These are phyloP conservation scores for Zygotorulaspora mrakii DNA, from an alignment of 1,139 yeast species.

Conservation along the genomic window DNA sequence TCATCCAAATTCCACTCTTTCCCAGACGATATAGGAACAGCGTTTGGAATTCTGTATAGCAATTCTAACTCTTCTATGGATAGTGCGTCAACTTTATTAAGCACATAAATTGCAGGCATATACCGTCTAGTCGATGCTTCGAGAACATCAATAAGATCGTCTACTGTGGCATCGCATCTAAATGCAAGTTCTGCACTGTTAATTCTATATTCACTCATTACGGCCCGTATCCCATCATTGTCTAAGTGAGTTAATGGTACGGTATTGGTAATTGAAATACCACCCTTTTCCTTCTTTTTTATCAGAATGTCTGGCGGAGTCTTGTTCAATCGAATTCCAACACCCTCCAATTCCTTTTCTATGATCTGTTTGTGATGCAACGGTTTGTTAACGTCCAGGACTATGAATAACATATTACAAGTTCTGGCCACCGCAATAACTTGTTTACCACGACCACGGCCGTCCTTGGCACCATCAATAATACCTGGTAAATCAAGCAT, in stretches of 20 bases:
- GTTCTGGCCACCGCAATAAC: conserved; percentile 98
- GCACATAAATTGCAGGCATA: conserved; percentile 90
- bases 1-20: conserved; percentile 97
- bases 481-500: conserved; percentile 98
- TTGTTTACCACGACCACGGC: conserved; percentile 98
- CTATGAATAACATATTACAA: conserved; percentile 86
- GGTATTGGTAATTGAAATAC: conserved; percentile 87
- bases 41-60: conserved; percentile 86
- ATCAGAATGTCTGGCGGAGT: conserved; percentile 88
- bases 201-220: conserved; percentile 89
- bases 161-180: conserved; percentile 96
- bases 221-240: conserved; percentile 90
- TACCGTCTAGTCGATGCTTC: conserved; percentile 88
- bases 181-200: conserved; percentile 96
- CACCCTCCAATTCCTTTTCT: conserved; percentile 93
- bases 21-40: conserved; percentile 94
- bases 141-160: conserved; percentile 88
- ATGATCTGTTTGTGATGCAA: conserved; percentile 88
- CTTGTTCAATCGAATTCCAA: conserved; percentile 91
- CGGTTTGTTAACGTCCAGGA: conserved; percentile 93
- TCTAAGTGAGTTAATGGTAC: conserved; percentile 89
- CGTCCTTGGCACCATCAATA: conserved; percentile 98
- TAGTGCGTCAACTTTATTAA: conserved; percentile 92
- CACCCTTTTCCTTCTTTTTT: conserved; percentile 93
- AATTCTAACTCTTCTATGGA: conserved; percentile 90